phyloP scores from a whole-genome alignment of 164 flowering plant genomes.

The Nymphaea colorata region DNA sequence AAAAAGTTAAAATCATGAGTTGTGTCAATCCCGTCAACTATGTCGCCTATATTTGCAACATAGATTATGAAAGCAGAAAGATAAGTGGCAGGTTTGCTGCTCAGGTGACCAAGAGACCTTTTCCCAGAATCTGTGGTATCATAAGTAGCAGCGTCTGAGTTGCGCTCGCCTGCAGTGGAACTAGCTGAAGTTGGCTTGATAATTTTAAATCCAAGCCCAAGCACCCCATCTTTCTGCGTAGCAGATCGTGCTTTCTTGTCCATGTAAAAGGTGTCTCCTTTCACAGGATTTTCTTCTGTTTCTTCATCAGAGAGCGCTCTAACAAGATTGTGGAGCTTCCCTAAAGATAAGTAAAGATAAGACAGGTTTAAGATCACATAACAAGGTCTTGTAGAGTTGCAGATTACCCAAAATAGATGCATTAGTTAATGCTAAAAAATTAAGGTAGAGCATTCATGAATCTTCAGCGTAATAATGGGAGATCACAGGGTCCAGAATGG shows the following conservation, averaged over 20 bases:
- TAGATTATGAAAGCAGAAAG: slow-evolving; percentile 92
- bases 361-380: neutral
- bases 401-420: too few relatives aligned
- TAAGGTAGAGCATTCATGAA: too few relatives aligned
- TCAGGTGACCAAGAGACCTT: slow-evolving; percentile 64
- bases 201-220: slow-evolving; percentile 79
- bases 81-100: slow-evolving; percentile 66
- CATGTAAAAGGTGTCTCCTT: slow-evolving; percentile 40
- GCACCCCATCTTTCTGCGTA: slow-evolving; percentile 56
- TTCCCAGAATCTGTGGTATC: slow-evolving; percentile 68
- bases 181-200: slow-evolving; percentile 25
- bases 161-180: slow-evolving; percentile 35
- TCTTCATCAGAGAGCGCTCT: slow-evolving; percentile 98
- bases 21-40: slow-evolving; percentile 96
- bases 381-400: neutral
- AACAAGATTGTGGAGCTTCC: slow-evolving; percentile 96
- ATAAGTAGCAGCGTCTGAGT: slow-evolving; percentile 28
- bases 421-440: too few relatives aligned
- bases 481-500: slow-evolving; percentile 1
- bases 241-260: slow-evolving; percentile 27
- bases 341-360: slow-evolving; percentile 18
- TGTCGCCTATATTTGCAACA: slow-evolving; percentile 95
- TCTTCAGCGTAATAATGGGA: neutral
- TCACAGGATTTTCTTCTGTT: slow-evolving; percentile 27
- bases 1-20: slow-evolving; percentile 99